A percentile compares a stretch with the other conserved stretches of the same genome.
Evolutionary conservation across 2,329 filamentous ascomycete genomes (phyloP).

Genomic region (Trichoderma sp.): DNA sequence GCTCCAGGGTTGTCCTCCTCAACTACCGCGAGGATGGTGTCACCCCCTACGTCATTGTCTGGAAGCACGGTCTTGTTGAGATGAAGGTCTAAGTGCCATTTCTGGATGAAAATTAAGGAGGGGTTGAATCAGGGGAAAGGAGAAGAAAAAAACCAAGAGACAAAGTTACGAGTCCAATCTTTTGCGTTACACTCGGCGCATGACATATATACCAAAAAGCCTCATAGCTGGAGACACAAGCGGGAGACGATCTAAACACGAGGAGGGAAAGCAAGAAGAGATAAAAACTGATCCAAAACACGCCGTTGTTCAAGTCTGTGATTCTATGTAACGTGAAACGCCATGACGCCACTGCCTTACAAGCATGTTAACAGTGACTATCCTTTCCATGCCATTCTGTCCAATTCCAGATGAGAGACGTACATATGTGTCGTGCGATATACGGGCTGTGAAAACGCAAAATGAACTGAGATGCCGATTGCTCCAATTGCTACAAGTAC

Average conservation of each 20-base stretch:
- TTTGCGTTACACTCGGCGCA: constrained; percentile 28
- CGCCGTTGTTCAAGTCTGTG: background rate
- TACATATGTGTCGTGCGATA: background rate
- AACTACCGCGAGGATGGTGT: constrained; percentile 97
- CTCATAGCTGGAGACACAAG: constrained; percentile 27
- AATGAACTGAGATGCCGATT: background rate
- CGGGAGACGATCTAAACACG: constrained; percentile 27
- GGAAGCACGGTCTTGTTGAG: constrained; percentile 90
- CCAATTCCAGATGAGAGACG: constrained; percentile 8
- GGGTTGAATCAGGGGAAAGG: background rate
- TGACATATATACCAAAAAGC: constrained; percentile 29
- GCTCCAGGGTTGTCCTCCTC: constrained; percentile 76
- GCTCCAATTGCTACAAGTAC: background rate
- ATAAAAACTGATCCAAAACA: constrained; percentile 17
- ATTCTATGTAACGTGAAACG: constrained; percentile 1
- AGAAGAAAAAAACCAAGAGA: background rate
- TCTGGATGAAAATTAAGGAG: background rate
- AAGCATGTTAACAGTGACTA: background rate
- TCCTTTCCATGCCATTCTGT: background rate
- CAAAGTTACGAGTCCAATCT: constrained; percentile 21
- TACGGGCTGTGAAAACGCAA: background rate
- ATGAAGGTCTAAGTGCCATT: constrained; percentile 77
- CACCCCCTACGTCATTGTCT: constrained; percentile 86
- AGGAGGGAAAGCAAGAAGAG: constrained; percentile 8
- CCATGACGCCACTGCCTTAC: background rate